These are phyloP conservation scores for Mesembryanthemum crystallinum DNA, from an alignment of 148 eudicot species.

Conservation along the genomic window DNA sequence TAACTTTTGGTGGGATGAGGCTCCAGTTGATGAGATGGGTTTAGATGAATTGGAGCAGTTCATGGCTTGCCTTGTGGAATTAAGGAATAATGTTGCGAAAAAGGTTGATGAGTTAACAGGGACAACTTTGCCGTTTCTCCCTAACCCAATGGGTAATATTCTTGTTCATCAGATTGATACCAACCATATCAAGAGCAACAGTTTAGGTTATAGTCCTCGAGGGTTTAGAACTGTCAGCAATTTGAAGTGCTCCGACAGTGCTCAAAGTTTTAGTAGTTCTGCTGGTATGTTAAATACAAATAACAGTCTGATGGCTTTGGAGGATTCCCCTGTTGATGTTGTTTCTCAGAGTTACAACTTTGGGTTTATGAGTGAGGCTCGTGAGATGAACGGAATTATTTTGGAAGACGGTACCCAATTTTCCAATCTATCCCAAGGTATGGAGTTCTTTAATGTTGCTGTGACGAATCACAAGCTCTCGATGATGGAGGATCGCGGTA, in stretches of 20 bases:
- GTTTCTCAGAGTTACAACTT: constrained; percentile 1
- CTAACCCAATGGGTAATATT: neutral
- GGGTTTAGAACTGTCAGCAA: neutral
- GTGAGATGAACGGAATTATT: neutral
- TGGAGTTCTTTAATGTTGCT: constrained; percentile 1
- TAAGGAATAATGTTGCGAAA: constrained; percentile 2
- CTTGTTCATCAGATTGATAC: neutral
- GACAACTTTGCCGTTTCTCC: neutral
- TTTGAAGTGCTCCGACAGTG: neutral
- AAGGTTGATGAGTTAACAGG: neutral
- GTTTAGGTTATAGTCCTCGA: neutral
- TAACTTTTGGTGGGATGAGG: constrained; percentile 13
- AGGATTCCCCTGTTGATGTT: neutral
- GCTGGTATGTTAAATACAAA: neutral
- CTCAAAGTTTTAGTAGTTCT: neutral
- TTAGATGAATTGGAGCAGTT: constrained; percentile 6
- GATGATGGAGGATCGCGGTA: neutral
- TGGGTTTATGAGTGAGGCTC: neutral
- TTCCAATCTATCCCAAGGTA: neutral
- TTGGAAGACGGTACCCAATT: neutral
- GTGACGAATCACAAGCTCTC: constrained; percentile 1
- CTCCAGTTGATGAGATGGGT: constrained; percentile 4
- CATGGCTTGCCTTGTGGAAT: constrained; percentile 3
- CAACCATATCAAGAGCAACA: neutral
- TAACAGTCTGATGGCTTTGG: neutral